Percentiles rank a stretch among this genome's conserved stretches.
Conservation (phyloP, 106 monocot genomes). For the Allium sativum region DNA sequence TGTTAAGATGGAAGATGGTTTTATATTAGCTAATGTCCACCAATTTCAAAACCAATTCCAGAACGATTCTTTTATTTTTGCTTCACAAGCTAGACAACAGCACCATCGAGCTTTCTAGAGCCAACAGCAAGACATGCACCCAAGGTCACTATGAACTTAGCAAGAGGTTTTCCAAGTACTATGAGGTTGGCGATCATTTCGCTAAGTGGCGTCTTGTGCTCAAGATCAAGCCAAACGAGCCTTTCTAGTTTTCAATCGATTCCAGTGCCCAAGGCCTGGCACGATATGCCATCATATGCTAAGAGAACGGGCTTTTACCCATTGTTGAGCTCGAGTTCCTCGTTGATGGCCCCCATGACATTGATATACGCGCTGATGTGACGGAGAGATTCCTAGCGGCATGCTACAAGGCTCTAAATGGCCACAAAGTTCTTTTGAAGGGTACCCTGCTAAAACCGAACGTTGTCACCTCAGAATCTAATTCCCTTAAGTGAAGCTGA, state of each 20-base stretch:
- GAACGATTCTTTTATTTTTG: no score
- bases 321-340: conserved; percentile 48
- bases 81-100: conserved; percentile 51
- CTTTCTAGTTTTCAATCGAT: conserved; percentile 32
- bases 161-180: conserved; percentile 44
- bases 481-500: conserved; percentile 4
- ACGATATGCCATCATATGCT: conserved; percentile 40
- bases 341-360: conserved; percentile 41
- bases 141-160: conserved; percentile 45
- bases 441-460: conserved; percentile 35
- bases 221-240: conserved; percentile 29
- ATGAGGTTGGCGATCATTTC: conserved; percentile 39
- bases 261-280: conserved; percentile 32
- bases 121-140: conserved; percentile 40
- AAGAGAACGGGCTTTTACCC: conserved; percentile 44
- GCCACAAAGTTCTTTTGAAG: conserved; percentile 35
- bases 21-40: no score
- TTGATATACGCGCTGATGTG: conserved; percentile 26
- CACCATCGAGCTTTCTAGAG: conserved; percentile 27
- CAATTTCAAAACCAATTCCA: no score
- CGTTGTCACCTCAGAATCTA: conserved; percentile 31
- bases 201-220: conserved; percentile 51
- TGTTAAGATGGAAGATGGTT: no score
- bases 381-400: conserved; percentile 37
- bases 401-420: conserved; percentile 41